Conservation (phyloP, 306 rosid species). For the Aeschynomene evenia region DNA sequence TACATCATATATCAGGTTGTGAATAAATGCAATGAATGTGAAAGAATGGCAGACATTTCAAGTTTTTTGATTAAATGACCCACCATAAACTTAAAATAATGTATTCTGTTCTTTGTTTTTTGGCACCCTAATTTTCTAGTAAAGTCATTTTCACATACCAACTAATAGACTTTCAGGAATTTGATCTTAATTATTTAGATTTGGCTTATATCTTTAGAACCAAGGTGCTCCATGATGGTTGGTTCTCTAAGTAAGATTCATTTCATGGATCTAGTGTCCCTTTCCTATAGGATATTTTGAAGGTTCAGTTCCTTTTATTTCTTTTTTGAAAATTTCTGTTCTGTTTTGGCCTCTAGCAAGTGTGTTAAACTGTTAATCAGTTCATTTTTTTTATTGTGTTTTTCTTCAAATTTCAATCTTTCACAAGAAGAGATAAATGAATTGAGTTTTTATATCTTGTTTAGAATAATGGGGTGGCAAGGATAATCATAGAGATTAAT, state of each 20-base stretch:
- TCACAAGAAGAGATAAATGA: background rate
- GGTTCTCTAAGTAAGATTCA: conserved; percentile 7
- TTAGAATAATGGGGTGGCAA: too few relatives aligned
- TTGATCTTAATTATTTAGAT: conserved; percentile 9
- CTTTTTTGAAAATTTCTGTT: conserved; percentile 3
- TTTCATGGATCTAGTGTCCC: conserved; percentile 29
- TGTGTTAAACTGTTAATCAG: too few relatives aligned
- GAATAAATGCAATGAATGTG: conserved; percentile 11
- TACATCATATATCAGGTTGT: background rate
- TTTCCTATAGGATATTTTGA: conserved; percentile 30
- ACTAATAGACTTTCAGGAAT: conserved; percentile 7
- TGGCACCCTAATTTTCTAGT: background rate
- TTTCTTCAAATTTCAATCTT: background rate
- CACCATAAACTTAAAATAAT: background rate
- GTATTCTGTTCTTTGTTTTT: background rate
- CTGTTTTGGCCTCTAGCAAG: conserved; percentile 15
- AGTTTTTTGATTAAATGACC: conserved; percentile 24
- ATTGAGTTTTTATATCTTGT: too few relatives aligned
- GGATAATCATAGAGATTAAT: too few relatives aligned
- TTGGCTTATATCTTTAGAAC: conserved; percentile 26
- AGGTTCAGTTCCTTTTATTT: background rate
- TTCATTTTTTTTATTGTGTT: background rate
- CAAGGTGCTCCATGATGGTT: conserved; percentile 8
- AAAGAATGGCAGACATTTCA: background rate
- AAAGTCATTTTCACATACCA: conserved; percentile 21